Percentiles rank a stretch among this genome's conserved stretches.
These are phyloP conservation scores for Ceriops decandra DNA, from an alignment of 345 rosid species.

Conservation along the genomic window DNA sequence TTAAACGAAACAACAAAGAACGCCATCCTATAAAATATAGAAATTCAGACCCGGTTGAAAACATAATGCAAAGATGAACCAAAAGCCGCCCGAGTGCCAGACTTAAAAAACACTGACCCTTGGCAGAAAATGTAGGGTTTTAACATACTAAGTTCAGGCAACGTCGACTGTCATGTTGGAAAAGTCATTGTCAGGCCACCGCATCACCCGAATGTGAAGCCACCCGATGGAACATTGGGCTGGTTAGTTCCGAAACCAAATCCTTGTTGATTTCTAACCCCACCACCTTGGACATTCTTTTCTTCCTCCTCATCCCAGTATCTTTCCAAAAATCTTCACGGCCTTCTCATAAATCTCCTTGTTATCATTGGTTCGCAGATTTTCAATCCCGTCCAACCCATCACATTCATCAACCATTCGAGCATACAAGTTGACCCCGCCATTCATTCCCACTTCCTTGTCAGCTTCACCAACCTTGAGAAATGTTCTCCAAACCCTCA, in stretches of 20 bases:
- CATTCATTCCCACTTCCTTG: slow-evolving; percentile 24
- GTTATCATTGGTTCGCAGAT: slow-evolving; percentile 37
- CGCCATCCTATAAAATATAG: neutral
- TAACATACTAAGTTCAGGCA: slow-evolving; percentile 7
- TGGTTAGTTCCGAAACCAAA: slow-evolving; percentile 25
- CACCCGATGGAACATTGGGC: slow-evolving; percentile 23
- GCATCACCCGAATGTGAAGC: slow-evolving; percentile 21
- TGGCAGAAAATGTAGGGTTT: slow-evolving; percentile 16
- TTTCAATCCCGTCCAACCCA: slow-evolving; percentile 36
- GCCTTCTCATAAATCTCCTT: slow-evolving; percentile 35
- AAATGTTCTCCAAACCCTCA: slow-evolving; percentile 36
- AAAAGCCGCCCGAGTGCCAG: slow-evolving; percentile 36
- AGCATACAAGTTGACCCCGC: slow-evolving; percentile 20
- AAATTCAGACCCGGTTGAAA: slow-evolving; percentile 8
- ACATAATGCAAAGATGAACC: slow-evolving; percentile 16
- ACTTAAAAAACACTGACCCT: slow-evolving; percentile 37
- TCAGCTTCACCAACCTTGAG: slow-evolving; percentile 36
- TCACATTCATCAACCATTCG: slow-evolving; percentile 34
- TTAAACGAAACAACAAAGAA: too few relatives aligned
- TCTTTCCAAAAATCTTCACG: slow-evolving; percentile 33
- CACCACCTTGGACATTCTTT: slow-evolving; percentile 14
- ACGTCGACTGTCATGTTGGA: neutral
- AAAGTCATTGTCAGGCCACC: neutral
- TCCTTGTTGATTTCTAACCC: slow-evolving; percentile 10
- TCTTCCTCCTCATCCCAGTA: slow-evolving; percentile 34